Conservation (phyloP, 1,284 basidiomycete genomes). For the Austropuccinia psidii region DNA sequence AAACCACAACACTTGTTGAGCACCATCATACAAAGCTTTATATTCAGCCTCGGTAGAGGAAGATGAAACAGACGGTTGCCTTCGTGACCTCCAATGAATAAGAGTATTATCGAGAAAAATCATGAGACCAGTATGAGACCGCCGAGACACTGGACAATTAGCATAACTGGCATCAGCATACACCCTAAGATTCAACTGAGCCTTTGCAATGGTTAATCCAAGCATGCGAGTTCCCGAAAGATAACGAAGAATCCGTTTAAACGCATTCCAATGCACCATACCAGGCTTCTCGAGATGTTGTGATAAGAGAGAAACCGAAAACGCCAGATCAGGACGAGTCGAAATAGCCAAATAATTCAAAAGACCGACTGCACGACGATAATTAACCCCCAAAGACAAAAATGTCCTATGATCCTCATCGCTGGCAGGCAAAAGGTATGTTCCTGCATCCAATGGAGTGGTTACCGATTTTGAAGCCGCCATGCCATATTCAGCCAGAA, state of each 20-base stretch:
- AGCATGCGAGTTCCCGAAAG: not conserved
- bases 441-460: not conserved
- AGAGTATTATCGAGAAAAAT: not conserved
- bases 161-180: not conserved
- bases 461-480: not conserved
- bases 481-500: not conserved
- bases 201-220: not conserved
- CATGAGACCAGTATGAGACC: not conserved
- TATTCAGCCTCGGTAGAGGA: not conserved
- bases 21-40: not conserved
- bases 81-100: not conserved
- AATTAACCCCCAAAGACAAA: not conserved
- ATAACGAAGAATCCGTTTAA: not conserved
- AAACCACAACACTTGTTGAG: not conserved
- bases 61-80: not conserved
- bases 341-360: not conserved
- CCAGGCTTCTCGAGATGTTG: not conserved
- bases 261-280: slow-evolving; percentile 1
- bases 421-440: not conserved
- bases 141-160: not conserved
- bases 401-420: not conserved
- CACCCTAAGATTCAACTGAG: not conserved
- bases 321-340: not conserved
- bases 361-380: not conserved
- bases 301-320: slow-evolving; percentile 5